phyloP scores from a whole-genome alignment of 1,284 basidiomycete genomes.

The Apiotrichum akiyoshidainum region DNA sequence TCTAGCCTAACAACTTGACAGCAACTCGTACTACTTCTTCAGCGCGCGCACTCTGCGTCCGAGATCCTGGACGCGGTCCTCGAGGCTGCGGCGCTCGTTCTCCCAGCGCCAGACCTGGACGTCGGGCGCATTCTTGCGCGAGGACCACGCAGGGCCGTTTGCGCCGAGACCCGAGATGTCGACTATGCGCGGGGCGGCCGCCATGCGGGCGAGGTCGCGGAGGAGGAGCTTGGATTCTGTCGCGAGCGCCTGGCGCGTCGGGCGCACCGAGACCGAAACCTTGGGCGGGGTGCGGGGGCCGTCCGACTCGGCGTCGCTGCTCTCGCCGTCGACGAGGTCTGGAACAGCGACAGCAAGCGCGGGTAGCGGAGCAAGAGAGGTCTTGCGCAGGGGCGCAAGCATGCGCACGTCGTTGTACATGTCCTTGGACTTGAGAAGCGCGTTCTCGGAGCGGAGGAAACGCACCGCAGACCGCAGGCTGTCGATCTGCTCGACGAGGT shows the following conservation, averaged over 20 bases:
- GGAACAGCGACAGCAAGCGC: slow-evolving; percentile 11
- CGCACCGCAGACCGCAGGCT: slow-evolving; percentile 83
- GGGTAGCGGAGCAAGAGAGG: not conserved
- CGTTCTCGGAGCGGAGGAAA: slow-evolving; percentile 86
- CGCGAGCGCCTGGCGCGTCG: slow-evolving; percentile 64
- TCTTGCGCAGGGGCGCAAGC: slow-evolving; percentile 60
- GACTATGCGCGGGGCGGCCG: slow-evolving; percentile 72
- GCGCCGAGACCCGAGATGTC: slow-evolving; percentile 61
- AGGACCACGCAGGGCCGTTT: slow-evolving; percentile 60
- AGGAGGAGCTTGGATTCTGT: slow-evolving; percentile 78
- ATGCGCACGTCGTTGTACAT: slow-evolving; percentile 74
- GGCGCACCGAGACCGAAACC: slow-evolving; percentile 47
- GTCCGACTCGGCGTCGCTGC: slow-evolving; percentile 18
- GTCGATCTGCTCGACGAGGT: slow-evolving; percentile 63
- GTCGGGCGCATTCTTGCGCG: slow-evolving; percentile 69
- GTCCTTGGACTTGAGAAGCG: slow-evolving; percentile 84
- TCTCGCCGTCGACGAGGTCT: slow-evolving; percentile 16
- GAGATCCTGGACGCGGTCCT: slow-evolving; percentile 65
- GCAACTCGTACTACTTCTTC: not conserved
- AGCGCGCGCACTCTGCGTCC: slow-evolving; percentile 25
- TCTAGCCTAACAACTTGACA: not conserved
- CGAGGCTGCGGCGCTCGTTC: slow-evolving; percentile 66
- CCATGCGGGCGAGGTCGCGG: slow-evolving; percentile 75
- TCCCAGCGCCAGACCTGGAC: slow-evolving; percentile 73
- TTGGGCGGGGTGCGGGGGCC: slow-evolving; percentile 18